Percentiles rank a stretch among this genome's conserved stretches.
These are phyloP conservation scores for Nicotiana noctiflora DNA, from an alignment of 257 asterid genomes.

Conservation along the genomic window DNA sequence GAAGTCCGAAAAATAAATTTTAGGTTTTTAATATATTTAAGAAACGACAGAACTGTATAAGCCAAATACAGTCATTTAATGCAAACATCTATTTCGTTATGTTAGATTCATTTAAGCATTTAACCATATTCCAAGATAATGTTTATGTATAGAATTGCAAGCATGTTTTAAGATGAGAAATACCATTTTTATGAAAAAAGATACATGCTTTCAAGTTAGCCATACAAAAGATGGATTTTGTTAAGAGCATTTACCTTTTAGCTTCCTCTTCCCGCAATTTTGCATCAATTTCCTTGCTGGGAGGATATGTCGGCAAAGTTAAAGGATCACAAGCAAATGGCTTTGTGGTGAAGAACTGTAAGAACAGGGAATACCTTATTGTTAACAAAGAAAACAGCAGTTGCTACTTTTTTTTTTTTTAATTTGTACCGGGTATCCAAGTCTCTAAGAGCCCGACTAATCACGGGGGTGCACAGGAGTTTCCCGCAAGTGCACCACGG, in stretches of 20 bases:
- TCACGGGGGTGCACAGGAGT: too few relatives aligned
- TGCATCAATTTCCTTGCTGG: conserved; percentile 49
- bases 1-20: not conserved
- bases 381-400: not conserved
- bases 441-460: too few relatives aligned
- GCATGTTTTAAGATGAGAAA: not conserved
- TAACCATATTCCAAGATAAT: not conserved
- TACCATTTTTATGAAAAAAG: too few relatives aligned
- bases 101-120: not conserved
- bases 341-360: conserved; percentile 41
- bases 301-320: conserved; percentile 50
- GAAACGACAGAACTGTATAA: not conserved
- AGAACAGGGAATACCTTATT: not conserved
- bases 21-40: not conserved
- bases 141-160: not conserved
- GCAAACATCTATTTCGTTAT: not conserved
- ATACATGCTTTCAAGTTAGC: not conserved
- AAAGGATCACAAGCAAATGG: conserved; percentile 60
- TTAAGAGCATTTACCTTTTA: conserved; percentile 26
- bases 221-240: not conserved
- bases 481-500: too few relatives aligned
- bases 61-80: not conserved
- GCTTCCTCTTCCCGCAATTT: conserved; percentile 40
- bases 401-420: not conserved
- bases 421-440: too few relatives aligned